These are phyloP conservation scores for Parachaetomium inaequale DNA, from an alignment of 495 filamentous ascomycete genomes.

Conservation along the genomic window DNA sequence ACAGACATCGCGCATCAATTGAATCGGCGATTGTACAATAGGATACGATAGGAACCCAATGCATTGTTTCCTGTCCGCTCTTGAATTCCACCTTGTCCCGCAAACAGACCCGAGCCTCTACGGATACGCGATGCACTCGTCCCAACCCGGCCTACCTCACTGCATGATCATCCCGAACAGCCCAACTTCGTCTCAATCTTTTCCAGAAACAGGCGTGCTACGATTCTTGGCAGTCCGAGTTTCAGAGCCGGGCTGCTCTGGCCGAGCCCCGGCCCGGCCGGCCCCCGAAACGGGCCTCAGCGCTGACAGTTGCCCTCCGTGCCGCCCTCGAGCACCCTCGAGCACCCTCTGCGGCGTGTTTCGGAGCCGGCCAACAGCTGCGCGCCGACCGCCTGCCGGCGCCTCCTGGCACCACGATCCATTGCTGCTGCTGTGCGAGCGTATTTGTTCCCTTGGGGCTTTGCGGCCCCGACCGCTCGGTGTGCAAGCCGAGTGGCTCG, in stretches of 20 bases:
- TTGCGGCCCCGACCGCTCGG: neutral
- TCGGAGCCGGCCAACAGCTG: slow-evolving; percentile 18
- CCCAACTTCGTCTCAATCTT: neutral
- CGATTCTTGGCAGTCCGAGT: slow-evolving; percentile 2
- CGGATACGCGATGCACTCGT: neutral
- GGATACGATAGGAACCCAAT: neutral
- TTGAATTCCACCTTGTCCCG: neutral
- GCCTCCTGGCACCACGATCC: neutral
- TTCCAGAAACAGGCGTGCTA: neutral
- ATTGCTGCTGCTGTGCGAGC: neutral
- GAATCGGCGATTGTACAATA: neutral
- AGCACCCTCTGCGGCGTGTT: slow-evolving; percentile 4
- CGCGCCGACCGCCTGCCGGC: neutral
- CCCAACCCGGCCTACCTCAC: no score
- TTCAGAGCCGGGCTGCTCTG: slow-evolving; percentile 14
- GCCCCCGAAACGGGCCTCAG: slow-evolving; percentile 8
- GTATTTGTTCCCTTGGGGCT: neutral
- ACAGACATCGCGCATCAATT: no score
- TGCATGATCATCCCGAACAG: no score
- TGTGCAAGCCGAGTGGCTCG: neutral
- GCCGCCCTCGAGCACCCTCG: slow-evolving; percentile 18
- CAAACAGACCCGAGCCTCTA: neutral
- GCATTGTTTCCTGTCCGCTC: neutral
- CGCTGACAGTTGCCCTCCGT: slow-evolving; percentile 4
- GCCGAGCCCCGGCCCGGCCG: neutral